These are phyloP conservation scores for Spinellus fusiger DNA, from an alignment of 192 early-diverging fungal species.

Conservation along the genomic window DNA sequence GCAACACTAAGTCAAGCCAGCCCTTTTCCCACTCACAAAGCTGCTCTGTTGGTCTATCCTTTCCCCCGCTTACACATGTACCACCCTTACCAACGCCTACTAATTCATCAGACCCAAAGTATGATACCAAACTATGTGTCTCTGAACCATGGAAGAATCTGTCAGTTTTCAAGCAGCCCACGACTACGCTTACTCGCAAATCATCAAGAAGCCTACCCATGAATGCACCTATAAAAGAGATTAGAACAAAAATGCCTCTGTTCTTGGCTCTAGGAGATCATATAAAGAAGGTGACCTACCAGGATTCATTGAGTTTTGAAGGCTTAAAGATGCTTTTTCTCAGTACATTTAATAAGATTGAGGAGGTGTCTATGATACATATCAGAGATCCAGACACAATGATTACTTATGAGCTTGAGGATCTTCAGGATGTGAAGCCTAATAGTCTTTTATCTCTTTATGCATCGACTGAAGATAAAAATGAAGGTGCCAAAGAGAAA, in stretches of 20 bases:
- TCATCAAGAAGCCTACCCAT: background rate
- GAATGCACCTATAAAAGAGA: background rate
- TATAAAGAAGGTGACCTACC: constrained; percentile 44
- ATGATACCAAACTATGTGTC: background rate
- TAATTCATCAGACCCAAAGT: background rate
- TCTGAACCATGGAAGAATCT: background rate
- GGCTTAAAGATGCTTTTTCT: constrained; percentile 55
- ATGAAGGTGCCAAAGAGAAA: background rate
- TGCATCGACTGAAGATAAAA: constrained; percentile 36
- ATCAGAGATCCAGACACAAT: constrained; percentile 43
- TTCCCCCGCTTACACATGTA: background rate
- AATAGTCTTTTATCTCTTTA: constrained; percentile 41
- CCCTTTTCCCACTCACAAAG: background rate
- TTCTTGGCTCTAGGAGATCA: constrained; percentile 55
- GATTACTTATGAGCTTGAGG: constrained; percentile 61
- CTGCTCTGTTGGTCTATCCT: background rate
- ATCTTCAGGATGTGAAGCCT: constrained; percentile 48
- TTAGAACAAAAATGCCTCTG: constrained; percentile 14
- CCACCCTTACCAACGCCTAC: constrained; percentile 6
- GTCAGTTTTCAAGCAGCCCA: too few relatives aligned
- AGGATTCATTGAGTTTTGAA: constrained; percentile 39
- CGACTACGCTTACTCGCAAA: background rate
- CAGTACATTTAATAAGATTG: constrained; percentile 54
- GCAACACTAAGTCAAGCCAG: background rate
- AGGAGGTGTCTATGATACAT: constrained; percentile 50